Conservation (phyloP, 768 basidiomycete genomes). For the Stropharia rugosoannulata region DNA sequence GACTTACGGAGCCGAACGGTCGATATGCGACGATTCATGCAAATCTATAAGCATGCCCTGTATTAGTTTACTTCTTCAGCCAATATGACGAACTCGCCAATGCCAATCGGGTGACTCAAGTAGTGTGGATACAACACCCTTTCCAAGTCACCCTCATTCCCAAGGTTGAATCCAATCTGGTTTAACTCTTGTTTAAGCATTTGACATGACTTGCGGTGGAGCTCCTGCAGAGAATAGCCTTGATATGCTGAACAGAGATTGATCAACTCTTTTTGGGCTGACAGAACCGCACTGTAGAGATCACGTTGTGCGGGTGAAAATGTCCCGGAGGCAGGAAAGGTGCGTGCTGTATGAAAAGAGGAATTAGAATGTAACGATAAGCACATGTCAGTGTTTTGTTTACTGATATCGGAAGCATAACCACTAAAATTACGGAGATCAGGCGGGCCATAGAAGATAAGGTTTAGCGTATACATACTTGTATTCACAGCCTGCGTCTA, state of each 20-base stretch:
- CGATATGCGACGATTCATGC: constrained; percentile 76
- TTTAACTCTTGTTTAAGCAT: constrained; percentile 70
- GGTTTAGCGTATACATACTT: constrained; percentile 44
- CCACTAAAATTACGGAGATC: constrained; percentile 45
- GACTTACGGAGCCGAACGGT: constrained; percentile 53
- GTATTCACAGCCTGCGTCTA: constrained; percentile 93
- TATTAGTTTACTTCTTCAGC: not conserved
- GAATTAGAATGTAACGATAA: not conserved
- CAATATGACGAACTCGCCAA: constrained; percentile 48
- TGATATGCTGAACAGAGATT: constrained; percentile 56
- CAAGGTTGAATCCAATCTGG: constrained; percentile 71
- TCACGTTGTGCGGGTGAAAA: constrained; percentile 82
- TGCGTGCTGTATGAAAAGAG: constrained; percentile 57
- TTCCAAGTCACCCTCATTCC: constrained; percentile 54
- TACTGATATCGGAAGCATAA: constrained; percentile 94
- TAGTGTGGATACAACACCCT: constrained; percentile 91
- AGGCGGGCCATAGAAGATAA: constrained; percentile 4
- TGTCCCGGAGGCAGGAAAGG: constrained; percentile 81
- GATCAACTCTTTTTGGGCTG: constrained; percentile 69
- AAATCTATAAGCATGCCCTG: constrained; percentile 53
- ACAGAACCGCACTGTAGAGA: constrained; percentile 78
- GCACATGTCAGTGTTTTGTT: constrained; percentile 17
- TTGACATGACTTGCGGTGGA: constrained; percentile 74
- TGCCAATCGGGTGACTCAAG: constrained; percentile 88
- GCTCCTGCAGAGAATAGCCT: constrained; percentile 63